Evolutionary conservation across 345 rosid genomes (phyloP), one percentile per base, ranked within the genome.

Genomic region (Citrus cavaleriei): DNA sequence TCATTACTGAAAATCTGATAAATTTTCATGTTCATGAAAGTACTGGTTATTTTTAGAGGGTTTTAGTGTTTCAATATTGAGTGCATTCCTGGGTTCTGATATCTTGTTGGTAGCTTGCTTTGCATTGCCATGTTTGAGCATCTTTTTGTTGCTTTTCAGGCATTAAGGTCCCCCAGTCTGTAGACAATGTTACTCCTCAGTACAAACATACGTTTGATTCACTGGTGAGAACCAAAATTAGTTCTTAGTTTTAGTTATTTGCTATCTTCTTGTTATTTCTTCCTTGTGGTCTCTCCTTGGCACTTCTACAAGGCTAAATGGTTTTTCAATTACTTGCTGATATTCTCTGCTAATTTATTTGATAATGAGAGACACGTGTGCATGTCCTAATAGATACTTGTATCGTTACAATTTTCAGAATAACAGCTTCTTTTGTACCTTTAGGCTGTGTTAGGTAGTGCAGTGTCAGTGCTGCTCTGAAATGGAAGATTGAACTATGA

Each of bases 141-240:
- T 3, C 4, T 1, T n/a, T 38, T 68, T 68, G 4, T 22, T 5
- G 51, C 28, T 42, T 55, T 27, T 58, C 89, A 92, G 98, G 90
- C 65, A 59, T 92, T 73, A 89, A 93, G 86, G 85, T 95, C 77
- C 98, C 99, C 38, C 91, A 91, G 90, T 92, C 13, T 66, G 95
- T 85, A 18, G 98, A 93, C 82, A 89, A 80, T 0, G 93, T 91
- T 67, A 92, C 98, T 49, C 95, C 98, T 80, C 83, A 90, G 63
- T 95, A 90, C 92, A 92, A 92, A 78, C 93, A 93, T 5, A 95
- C 87, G 78, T 92, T 95, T 83, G 97, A 92, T 68, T 79, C 87
- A 37, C 78, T 92, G 91, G 97, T 92, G 82, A 86, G 97, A 42
- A 73, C 69, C 62, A 69, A 57, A 30, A 12, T 3, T 42, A 42